These are phyloP conservation scores for Baorangia bicolor DNA, from an alignment of 768 basidiomycete genomes.

Conservation along the genomic window DNA sequence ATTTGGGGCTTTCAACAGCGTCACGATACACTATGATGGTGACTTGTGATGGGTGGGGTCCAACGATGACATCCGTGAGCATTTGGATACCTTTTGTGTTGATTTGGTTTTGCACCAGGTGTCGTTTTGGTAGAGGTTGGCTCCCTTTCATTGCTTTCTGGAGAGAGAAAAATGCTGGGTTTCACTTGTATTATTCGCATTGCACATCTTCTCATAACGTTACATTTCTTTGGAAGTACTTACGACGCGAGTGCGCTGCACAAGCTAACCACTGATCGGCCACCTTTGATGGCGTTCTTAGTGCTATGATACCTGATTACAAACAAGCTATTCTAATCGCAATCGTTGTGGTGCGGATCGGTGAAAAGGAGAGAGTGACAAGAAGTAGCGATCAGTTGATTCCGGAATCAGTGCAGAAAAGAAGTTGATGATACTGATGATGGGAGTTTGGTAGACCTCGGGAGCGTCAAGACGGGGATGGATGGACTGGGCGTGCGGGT, in stretches of 20 bases:
- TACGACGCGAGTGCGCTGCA: conserved; percentile 18
- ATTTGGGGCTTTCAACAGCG: conserved; percentile 87
- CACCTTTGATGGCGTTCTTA: conserved; percentile 22
- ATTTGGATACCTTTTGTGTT: conserved; percentile 1
- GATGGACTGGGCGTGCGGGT: no score
- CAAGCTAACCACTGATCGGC: conserved; percentile 22
- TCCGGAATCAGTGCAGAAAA: conserved; percentile 18
- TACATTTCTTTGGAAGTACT: conserved; percentile 25
- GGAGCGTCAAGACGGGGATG: conserved; percentile 10
- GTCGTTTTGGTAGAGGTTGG: conserved; percentile 16
- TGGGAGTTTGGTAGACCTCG: conserved; percentile 7
- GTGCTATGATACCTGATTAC: conserved; percentile 33
- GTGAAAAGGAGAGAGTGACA: not conserved
- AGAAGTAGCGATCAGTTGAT: conserved; percentile 12
- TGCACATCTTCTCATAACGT: conserved; percentile 22
- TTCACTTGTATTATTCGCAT: conserved; percentile 38
- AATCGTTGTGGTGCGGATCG: conserved; percentile 1
- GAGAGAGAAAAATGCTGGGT: conserved; percentile 15
- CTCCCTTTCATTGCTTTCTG: conserved; percentile 18
- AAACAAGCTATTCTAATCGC: conserved; percentile 31
- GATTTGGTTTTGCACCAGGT: conserved; percentile 11
- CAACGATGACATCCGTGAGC: not conserved
- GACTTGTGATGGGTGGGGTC: conserved; percentile 38
- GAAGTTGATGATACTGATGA: conserved; percentile 18
- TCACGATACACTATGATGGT: conserved; percentile 85